Evolutionary conservation across 2,329 filamentous ascomycete genomes (phyloP).

Genomic region (Aspergillus fischeri): DNA sequence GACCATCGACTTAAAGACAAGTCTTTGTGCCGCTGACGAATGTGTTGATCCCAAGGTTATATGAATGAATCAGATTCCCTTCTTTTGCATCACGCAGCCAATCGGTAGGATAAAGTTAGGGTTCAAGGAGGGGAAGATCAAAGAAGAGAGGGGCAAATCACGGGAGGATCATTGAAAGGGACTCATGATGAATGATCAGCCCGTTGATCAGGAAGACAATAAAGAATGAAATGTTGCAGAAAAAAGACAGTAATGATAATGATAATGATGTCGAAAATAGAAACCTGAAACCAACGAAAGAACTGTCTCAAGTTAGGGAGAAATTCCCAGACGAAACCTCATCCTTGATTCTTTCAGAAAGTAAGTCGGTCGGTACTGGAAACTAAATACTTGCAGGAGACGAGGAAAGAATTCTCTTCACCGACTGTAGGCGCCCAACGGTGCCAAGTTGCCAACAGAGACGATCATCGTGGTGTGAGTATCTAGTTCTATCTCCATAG

Average conservation of each 20-base stretch:
- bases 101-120: conserved; percentile 14
- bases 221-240: not conserved
- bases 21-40: not conserved
- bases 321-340: not conserved
- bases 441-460: not conserved
- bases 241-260: not conserved
- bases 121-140: conserved; percentile 12
- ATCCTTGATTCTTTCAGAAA: no score
- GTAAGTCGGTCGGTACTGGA: not conserved
- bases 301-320: not conserved
- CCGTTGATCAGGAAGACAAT: conserved; percentile 7
- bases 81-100: not conserved
- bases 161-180: not conserved
- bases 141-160: not conserved
- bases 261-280: not conserved
- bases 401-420: not conserved
- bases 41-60: not conserved
- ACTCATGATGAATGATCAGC: not conserved
- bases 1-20: not conserved
- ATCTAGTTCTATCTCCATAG: not conserved
- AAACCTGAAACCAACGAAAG: not conserved
- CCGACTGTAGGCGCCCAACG: not conserved
- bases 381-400: not conserved
- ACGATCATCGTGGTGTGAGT: not conserved
- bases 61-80: not conserved